A percentile compares a stretch with the other conserved stretches of the same genome.
Conservation (phyloP, 331 rosid species). For the Malus hybrid region DNA sequence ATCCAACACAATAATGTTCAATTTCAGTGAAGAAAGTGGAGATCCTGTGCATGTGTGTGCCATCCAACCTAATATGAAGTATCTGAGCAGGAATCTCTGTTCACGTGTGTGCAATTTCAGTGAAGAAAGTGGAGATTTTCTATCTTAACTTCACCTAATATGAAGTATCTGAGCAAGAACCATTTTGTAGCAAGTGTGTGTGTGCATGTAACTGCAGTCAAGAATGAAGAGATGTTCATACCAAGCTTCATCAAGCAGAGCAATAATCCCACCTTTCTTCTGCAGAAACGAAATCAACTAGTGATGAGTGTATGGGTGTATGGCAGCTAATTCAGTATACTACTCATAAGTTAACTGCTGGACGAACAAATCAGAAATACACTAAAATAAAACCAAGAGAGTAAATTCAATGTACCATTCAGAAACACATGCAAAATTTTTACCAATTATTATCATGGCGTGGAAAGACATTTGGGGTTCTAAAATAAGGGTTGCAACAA, state of each 20-base stretch:
- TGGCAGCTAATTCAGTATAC: conserved; percentile 12
- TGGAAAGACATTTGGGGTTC: not conserved
- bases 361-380: not conserved
- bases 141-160: not conserved
- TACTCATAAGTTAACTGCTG: conserved; percentile 2
- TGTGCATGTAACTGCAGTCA: not conserved
- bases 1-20: no score
- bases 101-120: not conserved
- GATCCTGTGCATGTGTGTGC: not conserved
- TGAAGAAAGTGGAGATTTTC: not conserved
- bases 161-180: not conserved
- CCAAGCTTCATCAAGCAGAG: conserved; percentile 96
- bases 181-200: not conserved
- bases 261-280: conserved; percentile 89
- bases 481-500: not conserved
- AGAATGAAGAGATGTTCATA: conserved; percentile 39
- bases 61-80: not conserved
- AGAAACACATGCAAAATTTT: not conserved
- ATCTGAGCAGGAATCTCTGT: not conserved
- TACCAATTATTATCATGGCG: not conserved
- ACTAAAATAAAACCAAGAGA: not conserved
- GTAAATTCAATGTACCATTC: not conserved
- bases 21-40: no score
- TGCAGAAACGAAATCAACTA: conserved; percentile 27
- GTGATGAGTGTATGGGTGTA: not conserved